phyloP scores from a whole-genome alignment of 1,284 basidiomycete species.

The Irpex sp. region DNA sequence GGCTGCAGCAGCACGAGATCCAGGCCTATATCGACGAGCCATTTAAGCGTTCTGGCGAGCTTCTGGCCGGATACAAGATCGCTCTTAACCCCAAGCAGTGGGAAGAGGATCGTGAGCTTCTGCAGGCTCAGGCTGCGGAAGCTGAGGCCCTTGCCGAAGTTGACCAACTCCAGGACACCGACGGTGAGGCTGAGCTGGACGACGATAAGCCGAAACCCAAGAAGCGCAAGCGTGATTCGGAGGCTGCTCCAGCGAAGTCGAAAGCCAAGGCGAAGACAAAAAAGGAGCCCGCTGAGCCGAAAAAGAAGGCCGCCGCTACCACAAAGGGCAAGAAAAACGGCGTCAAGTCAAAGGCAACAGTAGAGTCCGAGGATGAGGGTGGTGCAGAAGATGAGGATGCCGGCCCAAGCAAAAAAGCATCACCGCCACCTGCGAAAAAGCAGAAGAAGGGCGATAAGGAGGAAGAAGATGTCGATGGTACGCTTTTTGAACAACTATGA shows the following conservation, averaged over 20 bases:
- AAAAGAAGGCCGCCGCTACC: slow-evolving; percentile 36
- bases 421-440: slow-evolving; percentile 66
- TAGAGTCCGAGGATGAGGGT: slow-evolving; percentile 74
- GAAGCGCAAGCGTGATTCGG: slow-evolving; percentile 51
- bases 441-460: slow-evolving; percentile 61
- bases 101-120: slow-evolving; percentile 56
- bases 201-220: slow-evolving; percentile 35
- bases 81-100: slow-evolving; percentile 80
- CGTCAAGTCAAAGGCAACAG: slow-evolving; percentile 57
- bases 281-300: slow-evolving; percentile 49
- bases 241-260: slow-evolving; percentile 31
- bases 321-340: slow-evolving; percentile 56
- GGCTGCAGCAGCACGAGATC: slow-evolving; percentile 79
- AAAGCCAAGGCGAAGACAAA: slow-evolving; percentile 54
- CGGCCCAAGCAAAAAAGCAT: slow-evolving; percentile 51
- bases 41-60: slow-evolving; percentile 72
- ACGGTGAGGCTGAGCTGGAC: slow-evolving; percentile 52
- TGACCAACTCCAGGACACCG: slow-evolving; percentile 65
- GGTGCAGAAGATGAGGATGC: slow-evolving; percentile 41
- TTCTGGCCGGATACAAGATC: slow-evolving; percentile 78
- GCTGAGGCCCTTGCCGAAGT: slow-evolving; percentile 64
- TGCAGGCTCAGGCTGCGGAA: slow-evolving; percentile 43
- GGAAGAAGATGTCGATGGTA: slow-evolving; percentile 55
- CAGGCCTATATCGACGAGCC: slow-evolving; percentile 76
- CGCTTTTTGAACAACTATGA: slow-evolving; percentile 20